These are phyloP conservation scores for Erysiphe pulchra DNA, from an alignment of 2,329 filamentous ascomycete genomes.

Conservation along the genomic window DNA sequence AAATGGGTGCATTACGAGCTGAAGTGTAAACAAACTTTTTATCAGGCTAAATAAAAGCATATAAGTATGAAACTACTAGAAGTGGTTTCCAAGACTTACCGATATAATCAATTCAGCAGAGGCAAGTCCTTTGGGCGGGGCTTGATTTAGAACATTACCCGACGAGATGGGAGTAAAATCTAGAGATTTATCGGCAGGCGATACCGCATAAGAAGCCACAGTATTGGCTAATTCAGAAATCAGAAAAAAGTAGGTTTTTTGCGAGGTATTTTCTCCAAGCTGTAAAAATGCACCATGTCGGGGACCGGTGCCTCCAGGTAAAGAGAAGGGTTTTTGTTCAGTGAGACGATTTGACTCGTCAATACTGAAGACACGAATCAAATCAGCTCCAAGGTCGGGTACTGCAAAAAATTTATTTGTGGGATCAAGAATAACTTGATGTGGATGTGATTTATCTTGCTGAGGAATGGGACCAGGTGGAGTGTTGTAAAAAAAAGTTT, in stretches of 20 bases:
- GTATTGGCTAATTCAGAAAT: constrained; percentile 21
- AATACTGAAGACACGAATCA: constrained; percentile 21
- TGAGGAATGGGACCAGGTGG: constrained; percentile 15
- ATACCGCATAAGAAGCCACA: constrained; percentile 26
- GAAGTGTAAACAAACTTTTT: constrained; percentile 38
- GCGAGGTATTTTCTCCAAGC: constrained; percentile 6
- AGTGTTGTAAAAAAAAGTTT: constrained; percentile 18
- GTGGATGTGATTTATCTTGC: constrained; percentile 23
- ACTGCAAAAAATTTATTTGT: constrained; percentile 22
- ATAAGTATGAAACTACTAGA: not conserved
- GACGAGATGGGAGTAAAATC: constrained; percentile 20
- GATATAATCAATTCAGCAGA: constrained; percentile 32
- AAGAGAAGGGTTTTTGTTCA: constrained; percentile 14
- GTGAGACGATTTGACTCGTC: constrained; percentile 12
- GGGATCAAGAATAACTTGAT: constrained; percentile 26
- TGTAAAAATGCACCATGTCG: constrained; percentile 25
- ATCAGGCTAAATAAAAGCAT: constrained; percentile 21
- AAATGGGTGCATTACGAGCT: constrained; percentile 35
- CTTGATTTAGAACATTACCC: constrained; percentile 21
- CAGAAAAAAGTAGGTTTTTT: constrained; percentile 14
- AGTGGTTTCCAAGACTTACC: constrained; percentile 18
- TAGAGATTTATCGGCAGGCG: constrained; percentile 21
- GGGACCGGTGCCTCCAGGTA: constrained; percentile 20
- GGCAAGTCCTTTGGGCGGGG: constrained; percentile 17
- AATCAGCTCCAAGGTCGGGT: constrained; percentile 24